phyloP scores from a whole-genome alignment of 257 asterid species.

The Petunia axillaris region DNA sequence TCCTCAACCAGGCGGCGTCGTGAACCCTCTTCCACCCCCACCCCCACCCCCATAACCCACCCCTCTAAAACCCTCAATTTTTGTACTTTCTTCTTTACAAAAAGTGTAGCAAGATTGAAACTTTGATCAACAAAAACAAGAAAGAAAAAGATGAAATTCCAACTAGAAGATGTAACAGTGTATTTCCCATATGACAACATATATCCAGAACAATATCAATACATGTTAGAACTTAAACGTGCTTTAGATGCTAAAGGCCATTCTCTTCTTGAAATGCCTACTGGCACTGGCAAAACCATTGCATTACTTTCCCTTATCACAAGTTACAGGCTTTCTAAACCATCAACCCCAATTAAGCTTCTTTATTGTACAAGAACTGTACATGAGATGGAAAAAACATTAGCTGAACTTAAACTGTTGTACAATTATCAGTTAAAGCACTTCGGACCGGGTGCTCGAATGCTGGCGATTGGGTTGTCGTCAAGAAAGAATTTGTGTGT shows the following conservation, averaged over 20 bases:
- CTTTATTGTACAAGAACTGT: slow-evolving; percentile 95
- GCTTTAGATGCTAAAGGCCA: slow-evolving; percentile 95
- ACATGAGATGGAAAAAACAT: slow-evolving; percentile 99
- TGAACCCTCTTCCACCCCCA: too few species aligned
- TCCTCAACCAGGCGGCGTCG: too few species aligned
- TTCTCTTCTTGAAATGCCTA: slow-evolving; percentile 94
- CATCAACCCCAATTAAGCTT: slow-evolving; percentile 70
- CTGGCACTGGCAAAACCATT: slow-evolving; percentile 95
- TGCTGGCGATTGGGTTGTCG: slow-evolving; percentile 83
- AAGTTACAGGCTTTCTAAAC: slow-evolving; percentile 77
- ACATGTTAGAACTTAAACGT: slow-evolving; percentile 95
- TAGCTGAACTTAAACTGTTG: slow-evolving; percentile 77
- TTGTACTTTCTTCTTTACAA: too few species aligned
- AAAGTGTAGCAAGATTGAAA: background rate
- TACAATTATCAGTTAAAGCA: slow-evolving; percentile 75
- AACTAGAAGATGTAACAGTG: slow-evolving; percentile 88
- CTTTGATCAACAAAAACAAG: background rate
- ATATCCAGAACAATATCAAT: slow-evolving; percentile 89
- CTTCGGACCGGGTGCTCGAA: slow-evolving; percentile 66
- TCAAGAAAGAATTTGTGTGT: slow-evolving; percentile 95
- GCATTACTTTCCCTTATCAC: slow-evolving; percentile 90
- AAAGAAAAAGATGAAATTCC: slow-evolving; percentile 68
- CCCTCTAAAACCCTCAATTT: too few species aligned
- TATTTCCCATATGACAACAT: slow-evolving; percentile 94
- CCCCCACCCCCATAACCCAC: background rate